Evolutionary conservation across 768 basidiomycete species (phyloP).

Genomic region (Boletus reticulatus): DNA sequence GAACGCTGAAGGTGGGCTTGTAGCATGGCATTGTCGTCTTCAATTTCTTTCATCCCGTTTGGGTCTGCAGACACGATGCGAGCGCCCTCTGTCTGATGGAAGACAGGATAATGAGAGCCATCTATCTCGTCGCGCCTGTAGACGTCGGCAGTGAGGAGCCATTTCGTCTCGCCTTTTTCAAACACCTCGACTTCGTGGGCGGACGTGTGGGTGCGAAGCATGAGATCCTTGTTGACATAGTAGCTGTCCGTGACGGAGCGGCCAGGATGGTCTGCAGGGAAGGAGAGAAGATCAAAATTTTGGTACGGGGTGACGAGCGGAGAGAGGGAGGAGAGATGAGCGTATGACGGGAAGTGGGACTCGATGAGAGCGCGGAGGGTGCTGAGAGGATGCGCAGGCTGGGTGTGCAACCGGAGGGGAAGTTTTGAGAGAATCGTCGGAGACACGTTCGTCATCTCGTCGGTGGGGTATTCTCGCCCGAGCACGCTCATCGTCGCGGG

Average conservation of each 20-base stretch:
- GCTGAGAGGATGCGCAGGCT: slow-evolving; percentile 79
- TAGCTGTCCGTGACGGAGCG: slow-evolving; percentile 90
- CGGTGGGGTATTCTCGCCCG: slow-evolving; percentile 68
- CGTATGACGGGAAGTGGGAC: slow-evolving; percentile 74
- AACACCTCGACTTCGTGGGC: slow-evolving; percentile 97
- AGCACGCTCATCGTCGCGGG: slow-evolving; percentile 46
- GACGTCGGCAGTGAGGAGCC: slow-evolving; percentile 95
- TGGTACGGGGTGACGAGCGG: slow-evolving; percentile 87
- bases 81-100: slow-evolving; percentile 98
- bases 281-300: slow-evolving; percentile 97
- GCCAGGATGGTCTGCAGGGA: slow-evolving; percentile 91
- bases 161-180: slow-evolving; percentile 66
- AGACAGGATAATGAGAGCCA: slow-evolving; percentile 93
- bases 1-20: slow-evolving; percentile 57
- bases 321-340: slow-evolving; percentile 73
- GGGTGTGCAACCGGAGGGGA: slow-evolving; percentile 68
- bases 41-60: slow-evolving; percentile 57
- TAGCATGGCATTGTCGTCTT: slow-evolving; percentile 69
- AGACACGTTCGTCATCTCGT: slow-evolving; percentile 81
- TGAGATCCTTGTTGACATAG: slow-evolving; percentile 85
- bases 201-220: slow-evolving; percentile 98
- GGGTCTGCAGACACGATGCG: slow-evolving; percentile 67
- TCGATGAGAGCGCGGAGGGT: slow-evolving; percentile 85
- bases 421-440: slow-evolving; percentile 83
- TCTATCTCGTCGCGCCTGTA: slow-evolving; percentile 99